Percentiles rank a stretch among this genome's conserved stretches.
phyloP scores from a whole-genome alignment of 345 rosid genomes.

The Brassica napus region Da-Ae NC_063452.1:1258001-1258500 shows the following conservation, averaged over 20 bases:
- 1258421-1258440: neutral
- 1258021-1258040: conserved; percentile 29
- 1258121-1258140: conserved; percentile 48
- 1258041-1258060: conserved; percentile 18
- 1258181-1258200: conserved; percentile 72
- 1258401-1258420: too few species aligned
- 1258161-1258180: conserved; percentile 78
- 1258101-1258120: conserved; percentile 40
- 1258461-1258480: neutral
- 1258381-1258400: neutral
- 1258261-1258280: conserved; percentile 67
- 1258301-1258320: neutral
- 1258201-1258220: conserved; percentile 76
- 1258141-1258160: conserved; percentile 62
- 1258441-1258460: neutral
- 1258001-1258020: neutral
- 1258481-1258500: neutral
- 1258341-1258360: neutral
- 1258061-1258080: conserved; percentile 37
- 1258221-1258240: conserved; percentile 48
- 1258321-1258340: neutral
- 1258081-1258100: conserved; percentile 53
- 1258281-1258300: conserved; percentile 40
- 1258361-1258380: neutral
- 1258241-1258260: conserved; percentile 49